Conservation (phyloP, 2,329 filamentous ascomycete species). For the Colletotrichum tamarilloi region DNA sequence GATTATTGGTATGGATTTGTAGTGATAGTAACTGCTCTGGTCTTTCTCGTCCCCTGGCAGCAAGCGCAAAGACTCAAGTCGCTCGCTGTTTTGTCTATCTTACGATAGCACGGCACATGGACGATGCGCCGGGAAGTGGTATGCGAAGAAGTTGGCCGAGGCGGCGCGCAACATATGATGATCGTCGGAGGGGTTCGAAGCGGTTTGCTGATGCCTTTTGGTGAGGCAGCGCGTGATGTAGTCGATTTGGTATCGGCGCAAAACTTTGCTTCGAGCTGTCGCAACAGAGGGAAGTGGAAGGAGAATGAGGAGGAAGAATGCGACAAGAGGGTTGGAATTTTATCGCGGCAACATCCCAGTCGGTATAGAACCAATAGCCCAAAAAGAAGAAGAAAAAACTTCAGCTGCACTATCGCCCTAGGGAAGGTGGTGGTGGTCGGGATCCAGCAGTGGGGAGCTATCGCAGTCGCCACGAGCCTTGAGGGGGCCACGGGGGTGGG, state of each 20-base stretch:
- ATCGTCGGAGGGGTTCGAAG: background rate
- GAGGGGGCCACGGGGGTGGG: background rate
- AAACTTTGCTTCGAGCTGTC: conserved; percentile 7
- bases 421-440: conserved; percentile 4
- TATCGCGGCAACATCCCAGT: conserved; percentile 25
- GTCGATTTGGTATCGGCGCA: background rate
- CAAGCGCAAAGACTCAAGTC: conserved; percentile 78
- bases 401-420: conserved; percentile 20
- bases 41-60: conserved; percentile 68
- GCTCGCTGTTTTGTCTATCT: conserved; percentile 62
- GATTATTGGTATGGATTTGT: conserved; percentile 5
- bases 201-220: background rate
- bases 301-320: background rate
- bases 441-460: conserved; percentile 23
- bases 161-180: conserved; percentile 29
- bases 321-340: background rate
- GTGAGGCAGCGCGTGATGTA: conserved; percentile 8
- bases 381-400: conserved; percentile 11
- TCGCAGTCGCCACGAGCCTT: conserved; percentile 20
- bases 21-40: conserved; percentile 44
- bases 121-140: conserved; percentile 48
- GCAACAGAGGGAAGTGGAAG: background rate
- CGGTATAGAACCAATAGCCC: background rate
- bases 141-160: conserved; percentile 31
- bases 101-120: conserved; percentile 54